phyloP scores from a whole-genome alignment of 352 stramenopile species.

The Pythium biforme region DNA sequence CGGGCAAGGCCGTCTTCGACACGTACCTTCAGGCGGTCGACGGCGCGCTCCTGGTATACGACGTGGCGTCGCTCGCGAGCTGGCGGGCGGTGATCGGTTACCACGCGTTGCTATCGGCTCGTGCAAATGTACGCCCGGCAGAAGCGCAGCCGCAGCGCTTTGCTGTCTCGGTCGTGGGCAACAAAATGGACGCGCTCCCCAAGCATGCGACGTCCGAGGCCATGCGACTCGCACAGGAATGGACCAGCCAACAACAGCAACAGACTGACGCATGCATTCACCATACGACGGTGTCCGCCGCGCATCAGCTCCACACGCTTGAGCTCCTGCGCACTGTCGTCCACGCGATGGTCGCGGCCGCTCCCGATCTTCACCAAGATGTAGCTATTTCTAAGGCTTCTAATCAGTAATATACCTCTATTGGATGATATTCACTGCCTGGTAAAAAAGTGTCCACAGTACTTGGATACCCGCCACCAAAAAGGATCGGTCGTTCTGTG shows the following conservation, averaged over 20 bases:
- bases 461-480: conserved; percentile 3
- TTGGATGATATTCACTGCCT: background rate
- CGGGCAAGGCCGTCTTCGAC: conserved; percentile 41
- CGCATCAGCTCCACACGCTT: conserved; percentile 8
- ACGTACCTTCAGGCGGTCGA: conserved; percentile 38
- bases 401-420: background rate
- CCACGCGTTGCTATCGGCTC: conserved; percentile 8
- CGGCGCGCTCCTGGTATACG: conserved; percentile 49
- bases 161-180: conserved; percentile 15
- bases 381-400: conserved; percentile 14
- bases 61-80: conserved; percentile 23
- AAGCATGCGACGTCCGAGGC: background rate
- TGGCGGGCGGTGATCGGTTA: conserved; percentile 37
- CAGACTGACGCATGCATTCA: background rate
- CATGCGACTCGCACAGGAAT: conserved; percentile 3
- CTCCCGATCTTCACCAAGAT: background rate
- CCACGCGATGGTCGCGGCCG: background rate
- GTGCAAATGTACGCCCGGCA: background rate
- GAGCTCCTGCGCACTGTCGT: conserved; percentile 11
- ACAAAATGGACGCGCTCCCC: conserved; percentile 16
- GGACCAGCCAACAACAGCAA: background rate
- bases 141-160: background rate
- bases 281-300: conserved; percentile 8
- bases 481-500: conserved; percentile 2
- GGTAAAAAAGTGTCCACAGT: background rate